Conservation (phyloP, 164 flowering plant genomes). For the Vitis amurensis region DNA sequence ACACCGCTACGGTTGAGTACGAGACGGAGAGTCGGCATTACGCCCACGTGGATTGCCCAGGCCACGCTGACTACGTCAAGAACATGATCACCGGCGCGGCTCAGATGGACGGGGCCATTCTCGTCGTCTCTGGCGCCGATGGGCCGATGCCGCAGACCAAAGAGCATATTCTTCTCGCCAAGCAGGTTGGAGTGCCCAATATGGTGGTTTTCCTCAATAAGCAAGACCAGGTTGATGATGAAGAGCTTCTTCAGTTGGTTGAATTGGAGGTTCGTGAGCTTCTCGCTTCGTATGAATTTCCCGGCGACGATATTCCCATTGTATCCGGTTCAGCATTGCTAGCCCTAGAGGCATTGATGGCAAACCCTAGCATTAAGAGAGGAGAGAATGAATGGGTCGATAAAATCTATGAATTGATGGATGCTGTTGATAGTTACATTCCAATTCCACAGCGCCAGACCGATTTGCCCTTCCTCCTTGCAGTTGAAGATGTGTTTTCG, state of each 20-base stretch:
- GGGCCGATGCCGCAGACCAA: slow-evolving; percentile 80
- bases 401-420: slow-evolving; percentile 61
- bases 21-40: slow-evolving; percentile 69
- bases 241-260: slow-evolving; percentile 57
- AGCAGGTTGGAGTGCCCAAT: slow-evolving; percentile 70
- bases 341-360: slow-evolving; percentile 60
- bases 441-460: slow-evolving; percentile 57
- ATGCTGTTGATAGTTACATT: slow-evolving; percentile 55
- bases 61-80: slow-evolving; percentile 74
- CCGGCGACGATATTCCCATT: slow-evolving; percentile 66
- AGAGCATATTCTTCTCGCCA: slow-evolving; percentile 62
- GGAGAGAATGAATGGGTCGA: slow-evolving; percentile 69
- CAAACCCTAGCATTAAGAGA: slow-evolving; percentile 40
- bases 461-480: slow-evolving; percentile 59
- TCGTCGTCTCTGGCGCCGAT: slow-evolving; percentile 64
- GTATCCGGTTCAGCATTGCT: slow-evolving; percentile 58
- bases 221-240: slow-evolving; percentile 66
- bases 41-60: slow-evolving; percentile 74
- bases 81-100: slow-evolving; percentile 82
- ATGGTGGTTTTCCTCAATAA: slow-evolving; percentile 67
- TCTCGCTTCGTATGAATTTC: slow-evolving; percentile 52
- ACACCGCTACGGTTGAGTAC: slow-evolving; percentile 68
- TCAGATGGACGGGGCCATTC: slow-evolving; percentile 76
- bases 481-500: slow-evolving; percentile 67
- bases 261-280: slow-evolving; percentile 68